phyloP scores from a whole-genome alignment of 2,329 filamentous ascomycete genomes.

The Pseudopyricularia javanii region DNA sequence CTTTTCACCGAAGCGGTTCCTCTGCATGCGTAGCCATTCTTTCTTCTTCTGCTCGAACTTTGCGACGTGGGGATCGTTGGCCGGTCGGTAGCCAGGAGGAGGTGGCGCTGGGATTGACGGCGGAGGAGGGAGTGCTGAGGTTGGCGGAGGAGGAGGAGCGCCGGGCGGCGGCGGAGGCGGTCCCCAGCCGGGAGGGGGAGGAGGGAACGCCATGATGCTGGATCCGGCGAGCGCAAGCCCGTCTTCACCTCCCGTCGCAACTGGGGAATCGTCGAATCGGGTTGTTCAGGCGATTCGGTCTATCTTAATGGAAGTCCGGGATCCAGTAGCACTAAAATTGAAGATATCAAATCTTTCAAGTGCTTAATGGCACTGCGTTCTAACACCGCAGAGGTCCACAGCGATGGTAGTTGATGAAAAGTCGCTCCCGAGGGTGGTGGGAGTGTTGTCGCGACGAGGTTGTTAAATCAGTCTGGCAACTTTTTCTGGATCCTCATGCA shows the following conservation, averaged over 20 bases:
- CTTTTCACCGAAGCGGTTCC: conserved; percentile 93
- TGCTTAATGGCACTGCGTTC: neutral
- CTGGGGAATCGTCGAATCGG: neutral
- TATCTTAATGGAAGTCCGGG: neutral
- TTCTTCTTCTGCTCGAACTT: conserved; percentile 99
- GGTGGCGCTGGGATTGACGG: conserved; percentile 54
- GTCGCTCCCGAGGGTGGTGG: neutral
- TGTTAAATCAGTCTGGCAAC: neutral
- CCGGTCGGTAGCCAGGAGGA: conserved; percentile 73
- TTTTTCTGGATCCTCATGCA: conserved; percentile 1
- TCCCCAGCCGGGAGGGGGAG: conserved; percentile 46
- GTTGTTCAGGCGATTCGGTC: neutral
- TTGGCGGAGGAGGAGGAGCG: conserved; percentile 40
- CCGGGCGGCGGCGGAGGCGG: conserved; percentile 27
- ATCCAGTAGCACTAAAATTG: neutral
- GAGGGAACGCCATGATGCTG: conserved; percentile 19
- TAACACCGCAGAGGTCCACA: neutral
- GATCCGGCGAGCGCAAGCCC: conserved; percentile 22
- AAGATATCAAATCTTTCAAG: neutral
- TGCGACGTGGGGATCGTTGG: conserved; percentile 69
- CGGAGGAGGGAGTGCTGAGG: conserved; percentile 41
- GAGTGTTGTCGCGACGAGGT: neutral
- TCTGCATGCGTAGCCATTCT: conserved; percentile 88
- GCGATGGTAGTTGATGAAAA: conserved; percentile 1
- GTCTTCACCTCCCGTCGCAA: conserved; percentile 2